Percentiles rank a stretch among this genome's conserved stretches.
phyloP scores from a whole-genome alignment of 768 basidiomycete species.

The Tremella yokohamensis region DNA sequence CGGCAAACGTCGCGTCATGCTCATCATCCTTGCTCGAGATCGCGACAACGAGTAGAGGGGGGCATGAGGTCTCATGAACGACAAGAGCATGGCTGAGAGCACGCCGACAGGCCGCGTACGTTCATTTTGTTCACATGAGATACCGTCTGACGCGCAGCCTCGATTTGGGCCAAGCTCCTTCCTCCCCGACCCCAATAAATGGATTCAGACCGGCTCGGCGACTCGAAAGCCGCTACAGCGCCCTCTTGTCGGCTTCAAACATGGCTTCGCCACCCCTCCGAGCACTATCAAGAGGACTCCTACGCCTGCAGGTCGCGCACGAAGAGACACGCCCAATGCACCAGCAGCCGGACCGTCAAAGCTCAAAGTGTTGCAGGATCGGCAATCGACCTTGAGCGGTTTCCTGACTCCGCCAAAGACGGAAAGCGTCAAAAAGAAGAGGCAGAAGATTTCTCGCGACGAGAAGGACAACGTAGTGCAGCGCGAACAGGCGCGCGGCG shows the following conservation, averaged over 20 bases:
- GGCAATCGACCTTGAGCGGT: conserved; percentile 18
- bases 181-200: conserved; percentile 37
- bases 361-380: conserved; percentile 1
- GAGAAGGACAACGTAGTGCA: no score
- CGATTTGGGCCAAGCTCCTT: conserved; percentile 17
- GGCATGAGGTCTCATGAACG: no score
- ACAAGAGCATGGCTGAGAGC: background rate
- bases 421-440: background rate
- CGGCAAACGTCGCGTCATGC: no score
- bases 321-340: background rate
- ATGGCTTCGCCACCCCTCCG: conserved; percentile 31
- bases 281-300: conserved; percentile 3
- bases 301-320: conserved; percentile 7
- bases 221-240: conserved; percentile 21
- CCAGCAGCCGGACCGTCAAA: conserved; percentile 6
- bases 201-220: conserved; percentile 30
- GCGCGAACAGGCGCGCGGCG: background rate
- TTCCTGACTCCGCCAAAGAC: conserved; percentile 26
- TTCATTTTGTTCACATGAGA: background rate
- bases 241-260: conserved; percentile 24
- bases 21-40: no score
- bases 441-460: no score
- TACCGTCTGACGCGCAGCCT: background rate
- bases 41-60: no score
- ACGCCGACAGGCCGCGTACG: background rate